A percentile compares a stretch with the other conserved stretches of the same genome.
These are phyloP conservation scores for Globisporangium spiculum DNA, from an alignment of 352 stramenopile species.

Conservation along the genomic window DNA sequence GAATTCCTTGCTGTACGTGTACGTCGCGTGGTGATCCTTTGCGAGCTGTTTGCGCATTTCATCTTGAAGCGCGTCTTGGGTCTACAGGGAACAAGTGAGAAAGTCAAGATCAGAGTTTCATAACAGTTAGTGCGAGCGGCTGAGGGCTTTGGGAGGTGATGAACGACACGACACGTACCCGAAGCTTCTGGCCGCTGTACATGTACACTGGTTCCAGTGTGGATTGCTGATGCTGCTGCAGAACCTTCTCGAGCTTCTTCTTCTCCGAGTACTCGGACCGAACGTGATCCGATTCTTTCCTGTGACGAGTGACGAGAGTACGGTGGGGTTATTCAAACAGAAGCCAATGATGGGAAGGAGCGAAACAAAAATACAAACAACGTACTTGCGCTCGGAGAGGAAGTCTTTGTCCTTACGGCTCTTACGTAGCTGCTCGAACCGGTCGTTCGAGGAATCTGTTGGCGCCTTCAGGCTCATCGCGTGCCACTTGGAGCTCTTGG, in stretches of 20 bases:
- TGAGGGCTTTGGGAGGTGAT: neutral
- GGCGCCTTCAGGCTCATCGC: constrained; percentile 49
- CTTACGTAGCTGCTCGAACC: constrained; percentile 51
- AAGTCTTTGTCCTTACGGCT: constrained; percentile 59
- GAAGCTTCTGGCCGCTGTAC: constrained; percentile 87
- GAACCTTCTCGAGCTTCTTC: constrained; percentile 32
- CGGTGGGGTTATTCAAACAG: no score
- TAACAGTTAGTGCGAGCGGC: no score
- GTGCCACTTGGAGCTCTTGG: constrained; percentile 12
- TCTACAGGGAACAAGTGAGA: constrained; percentile 26
- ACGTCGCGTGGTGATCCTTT: constrained; percentile 60
- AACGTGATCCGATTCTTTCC: constrained; percentile 29
- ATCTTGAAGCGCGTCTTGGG: constrained; percentile 83
- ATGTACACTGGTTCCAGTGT: constrained; percentile 53
- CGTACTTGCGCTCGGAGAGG: constrained; percentile 41
- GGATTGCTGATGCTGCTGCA: constrained; percentile 9
- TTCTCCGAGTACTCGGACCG: constrained; percentile 37
- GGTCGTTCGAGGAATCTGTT: constrained; percentile 69
- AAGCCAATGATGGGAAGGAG: neutral
- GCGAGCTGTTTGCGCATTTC: constrained; percentile 62
- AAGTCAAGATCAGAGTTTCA: neutral
- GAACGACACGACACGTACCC: constrained; percentile 31
- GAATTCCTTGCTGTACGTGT: constrained; percentile 88
- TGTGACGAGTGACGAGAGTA: constrained; percentile 8
- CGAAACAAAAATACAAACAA: neutral